Conservation (phyloP, 495 filamentous ascomycete species). For the Lophiostoma macrostomum region DNA sequence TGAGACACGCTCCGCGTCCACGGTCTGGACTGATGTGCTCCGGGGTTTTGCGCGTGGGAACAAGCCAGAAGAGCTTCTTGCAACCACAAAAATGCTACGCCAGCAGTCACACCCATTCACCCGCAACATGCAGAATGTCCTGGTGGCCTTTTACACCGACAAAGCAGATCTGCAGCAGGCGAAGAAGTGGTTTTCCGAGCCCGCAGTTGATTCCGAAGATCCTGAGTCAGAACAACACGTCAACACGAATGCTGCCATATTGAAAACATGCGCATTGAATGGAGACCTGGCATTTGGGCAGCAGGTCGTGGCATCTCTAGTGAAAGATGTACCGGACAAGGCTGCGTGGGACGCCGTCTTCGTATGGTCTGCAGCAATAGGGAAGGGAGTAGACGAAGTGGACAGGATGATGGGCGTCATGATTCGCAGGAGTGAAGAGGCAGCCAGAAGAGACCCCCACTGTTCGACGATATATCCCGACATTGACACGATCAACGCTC, state of each 20-base stretch:
- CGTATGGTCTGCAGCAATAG: conserved; percentile 71
- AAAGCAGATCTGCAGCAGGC: conserved; percentile 52
- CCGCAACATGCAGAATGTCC: conserved; percentile 42
- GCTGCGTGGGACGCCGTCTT: conserved; percentile 66
- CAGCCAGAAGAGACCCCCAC: conserved; percentile 1
- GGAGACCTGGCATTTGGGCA: conserved; percentile 62
- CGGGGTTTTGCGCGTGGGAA: conserved; percentile 65
- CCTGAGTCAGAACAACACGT: not conserved
- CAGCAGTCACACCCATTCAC: conserved; percentile 32
- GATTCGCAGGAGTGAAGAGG: conserved; percentile 45
- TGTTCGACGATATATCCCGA: conserved; percentile 46
- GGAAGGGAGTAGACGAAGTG: conserved; percentile 66
- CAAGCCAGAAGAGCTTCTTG: conserved; percentile 53
- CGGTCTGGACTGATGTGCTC: conserved; percentile 59
- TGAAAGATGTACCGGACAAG: conserved; percentile 49
- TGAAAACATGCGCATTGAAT: conserved; percentile 57
- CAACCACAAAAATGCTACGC: conserved; percentile 43
- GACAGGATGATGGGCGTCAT: conserved; percentile 65
- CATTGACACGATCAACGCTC: conserved; percentile 67
- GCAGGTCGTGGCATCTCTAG: conserved; percentile 57
- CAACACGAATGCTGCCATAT: conserved; percentile 10
- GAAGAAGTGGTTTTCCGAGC: conserved; percentile 63
- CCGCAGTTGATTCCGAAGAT: conserved; percentile 37
- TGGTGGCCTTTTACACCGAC: conserved; percentile 42
- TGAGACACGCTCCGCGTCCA: not conserved